Evolutionary conservation across 768 basidiomycete species (phyloP), one percentile per base, ranked within the genome.

Genomic region (Trichaptum fuscoviolaceum): DNA sequence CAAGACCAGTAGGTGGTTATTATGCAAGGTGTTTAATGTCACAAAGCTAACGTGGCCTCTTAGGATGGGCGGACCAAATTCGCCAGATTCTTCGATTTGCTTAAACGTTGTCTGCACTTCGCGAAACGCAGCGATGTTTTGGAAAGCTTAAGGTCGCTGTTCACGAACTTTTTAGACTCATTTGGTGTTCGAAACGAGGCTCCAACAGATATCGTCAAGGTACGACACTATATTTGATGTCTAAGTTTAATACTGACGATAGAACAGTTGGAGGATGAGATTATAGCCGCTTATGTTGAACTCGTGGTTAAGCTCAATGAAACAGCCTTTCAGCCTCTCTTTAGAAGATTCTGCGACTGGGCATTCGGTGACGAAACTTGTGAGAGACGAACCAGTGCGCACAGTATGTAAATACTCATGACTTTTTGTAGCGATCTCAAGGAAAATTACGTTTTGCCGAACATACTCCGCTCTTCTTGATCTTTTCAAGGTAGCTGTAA

Each of bases 311-410:
- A 98, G 76, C 81, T 99, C 64, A 97, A 96, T 72, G 97, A 99
- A 71, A 86, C 87, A 0, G 84, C 90, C 0, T 99, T 99, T 87
- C 85, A 87, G 68, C 95, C 96, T 0, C 79, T 98, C 18, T 96
- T 98, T 84, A 87, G 95, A 65, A 88, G 89, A 64, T 76, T 96
- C 66, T 95, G 93, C 72, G 97, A 99, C 74, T 99, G 97, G 97
- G 95, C 95, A 0, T 95, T 95, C 71, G 84, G 82, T 0, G 79
- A 81, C 66, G 83, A 83, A 30, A 72, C 73, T 26, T 76, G 87
- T 88, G 71, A 35, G n/a, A n/a, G 27, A 63, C 20, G 1, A 25
- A 5, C 7, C 27, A 35, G 17, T 34, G 26, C 63, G 25, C 34
- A 23, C 58, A 62, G 18, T 9, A 57, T 7, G 2, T 23, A n/a